Evolutionary conservation across 1,284 basidiomycete species (phyloP).

Genomic region (Leccinum subfulvum): DNA sequence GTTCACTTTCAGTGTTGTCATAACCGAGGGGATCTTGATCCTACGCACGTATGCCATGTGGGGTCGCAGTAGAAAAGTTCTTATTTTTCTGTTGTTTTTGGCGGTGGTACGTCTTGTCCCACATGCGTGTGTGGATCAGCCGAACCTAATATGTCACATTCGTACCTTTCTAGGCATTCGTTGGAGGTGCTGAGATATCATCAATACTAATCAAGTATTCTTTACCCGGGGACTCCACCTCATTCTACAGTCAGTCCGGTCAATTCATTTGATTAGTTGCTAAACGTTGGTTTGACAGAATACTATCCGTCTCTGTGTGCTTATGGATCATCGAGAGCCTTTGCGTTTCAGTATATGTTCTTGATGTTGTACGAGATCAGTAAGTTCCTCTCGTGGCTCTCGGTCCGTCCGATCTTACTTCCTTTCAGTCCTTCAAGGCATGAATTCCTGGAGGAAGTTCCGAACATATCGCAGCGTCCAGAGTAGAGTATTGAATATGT

Average conservation of each 20-base stretch:
- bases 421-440: slow-evolving; percentile 25
- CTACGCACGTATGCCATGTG: slow-evolving; percentile 30
- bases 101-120: slow-evolving; percentile 16
- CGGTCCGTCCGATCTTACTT: slow-evolving; percentile 1
- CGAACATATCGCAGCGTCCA: slow-evolving; percentile 19
- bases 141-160: background rate
- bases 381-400: slow-evolving; percentile 8
- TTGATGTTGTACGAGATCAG: slow-evolving; percentile 28
- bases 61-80: slow-evolving; percentile 21
- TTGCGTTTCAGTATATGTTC: slow-evolving; percentile 18
- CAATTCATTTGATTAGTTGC: background rate
- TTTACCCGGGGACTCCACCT: background rate
- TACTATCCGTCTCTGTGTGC: slow-evolving; percentile 21
- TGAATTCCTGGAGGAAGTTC: slow-evolving; percentile 30
- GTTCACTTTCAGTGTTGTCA: background rate
- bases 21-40: background rate
- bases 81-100: slow-evolving; percentile 21
- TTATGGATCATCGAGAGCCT: slow-evolving; percentile 19
- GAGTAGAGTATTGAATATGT: slow-evolving; percentile 20
- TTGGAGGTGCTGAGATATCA: slow-evolving; percentile 1
- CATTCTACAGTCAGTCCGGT: slow-evolving; percentile 17
- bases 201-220: background rate
- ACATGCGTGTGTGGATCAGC: background rate
- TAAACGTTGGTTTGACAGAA: slow-evolving; percentile 12
- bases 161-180: slow-evolving; percentile 15